Conservation (phyloP, 148 eudicot genomes). For the Fagopyrum esculentum region DNA sequence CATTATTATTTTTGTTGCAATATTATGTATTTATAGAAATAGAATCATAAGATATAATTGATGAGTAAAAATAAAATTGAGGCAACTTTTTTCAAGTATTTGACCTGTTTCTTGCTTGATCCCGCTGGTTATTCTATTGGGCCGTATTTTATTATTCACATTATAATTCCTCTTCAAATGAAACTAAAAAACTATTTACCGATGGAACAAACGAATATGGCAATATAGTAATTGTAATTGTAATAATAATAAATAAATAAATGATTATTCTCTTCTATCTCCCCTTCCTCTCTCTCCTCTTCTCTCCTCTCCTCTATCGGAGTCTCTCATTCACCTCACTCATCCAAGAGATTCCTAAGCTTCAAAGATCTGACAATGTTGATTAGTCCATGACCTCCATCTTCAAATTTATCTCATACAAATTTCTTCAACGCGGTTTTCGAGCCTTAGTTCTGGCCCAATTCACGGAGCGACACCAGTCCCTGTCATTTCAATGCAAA, state of each 20-base stretch:
- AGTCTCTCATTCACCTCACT: conserved; percentile 13
- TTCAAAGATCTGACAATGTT: conserved; percentile 32
- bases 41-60: too few relatives aligned
- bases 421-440: neutral
- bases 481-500: neutral
- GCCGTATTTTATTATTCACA: too few relatives aligned
- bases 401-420: neutral
- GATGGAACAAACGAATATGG: neutral
- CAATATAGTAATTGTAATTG: neutral
- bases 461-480: conserved; percentile 7
- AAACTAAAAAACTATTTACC: neutral
- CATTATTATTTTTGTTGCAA: too few relatives aligned
- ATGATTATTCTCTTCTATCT: conserved; percentile 1
- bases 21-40: too few relatives aligned
- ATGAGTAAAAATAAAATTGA: too few relatives aligned
- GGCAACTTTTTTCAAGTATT: too few relatives aligned
- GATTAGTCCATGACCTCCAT: conserved; percentile 15
- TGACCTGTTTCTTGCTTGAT: too few relatives aligned
- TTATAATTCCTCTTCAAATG: neutral
- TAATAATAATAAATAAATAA: neutral
- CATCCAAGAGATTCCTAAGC: conserved; percentile 11
- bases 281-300: conserved; percentile 1
- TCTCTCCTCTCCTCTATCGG: conserved; percentile 10
- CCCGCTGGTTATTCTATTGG: too few relatives aligned
- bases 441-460: neutral